Evolutionary conservation across 202 grass and related monocot genomes (phyloP), one percentile per base, ranked within the genome.

Genomic region (Schoenoplectus triqueter): DNA sequence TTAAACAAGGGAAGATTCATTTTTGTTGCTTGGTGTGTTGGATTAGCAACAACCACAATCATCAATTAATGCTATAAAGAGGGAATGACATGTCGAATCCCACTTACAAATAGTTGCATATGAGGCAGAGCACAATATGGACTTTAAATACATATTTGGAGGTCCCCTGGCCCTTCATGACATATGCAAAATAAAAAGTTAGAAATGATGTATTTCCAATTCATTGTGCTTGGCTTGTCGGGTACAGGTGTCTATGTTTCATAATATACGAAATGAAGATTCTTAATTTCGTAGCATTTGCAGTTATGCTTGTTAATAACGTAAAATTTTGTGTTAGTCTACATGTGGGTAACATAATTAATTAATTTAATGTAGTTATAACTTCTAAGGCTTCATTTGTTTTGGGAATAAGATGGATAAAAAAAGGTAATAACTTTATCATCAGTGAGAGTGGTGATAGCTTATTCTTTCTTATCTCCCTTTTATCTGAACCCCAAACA

Each of bases 11-110:
- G 41, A 73, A 54, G 54, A 65, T 87, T 75, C 79, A 77, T 66
- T 86, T 85, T 73, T 68, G 64, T 45, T 87, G 86, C 86, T 77
- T 57, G 83, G 78, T 64, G 69, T 78, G 86, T 87, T 64, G 79
- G 86, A 87, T 87, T 78, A 75, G 86, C 86, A 87, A 84, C 62
- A 87, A 83, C 60, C 22, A 67, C 63, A 52, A 63, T 82, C 61
- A 66, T 31, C 66, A 83, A 68, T 69, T 83, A 83, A 83, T 83
- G 49, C 14, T 83, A 18, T 31, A 83, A 81, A 82, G 69, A 73
- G 8, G 63, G 51, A 82, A 80, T 86, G 51, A 40, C 56, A 67
- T 48, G 73, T 15, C 45, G 60, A 80, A 56, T 63, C 49, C 60
- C 74, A 86, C 81, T 83, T 83, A 57, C 18, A 82, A 8, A 56